A percentile compares a stretch with the other conserved stretches of the same genome.
Evolutionary conservation across 2,329 filamentous ascomycete genomes (phyloP).

Genomic region (Leptographium galeiforme): DNA sequence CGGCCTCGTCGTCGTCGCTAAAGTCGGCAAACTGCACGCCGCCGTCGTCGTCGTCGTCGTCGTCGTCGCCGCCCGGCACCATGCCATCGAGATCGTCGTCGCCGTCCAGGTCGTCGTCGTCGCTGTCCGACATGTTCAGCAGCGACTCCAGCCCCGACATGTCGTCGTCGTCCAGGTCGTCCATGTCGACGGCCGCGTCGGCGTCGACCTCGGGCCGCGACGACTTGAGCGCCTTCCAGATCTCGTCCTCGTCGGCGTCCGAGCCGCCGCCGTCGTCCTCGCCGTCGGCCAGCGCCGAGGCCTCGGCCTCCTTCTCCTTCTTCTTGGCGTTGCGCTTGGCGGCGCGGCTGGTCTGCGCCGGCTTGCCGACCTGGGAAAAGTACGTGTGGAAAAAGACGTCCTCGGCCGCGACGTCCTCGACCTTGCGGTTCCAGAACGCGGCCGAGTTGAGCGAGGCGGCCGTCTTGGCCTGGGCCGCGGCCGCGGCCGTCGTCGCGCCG

Average conservation of each 20-base stretch:
- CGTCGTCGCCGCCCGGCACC: slow-evolving; percentile 29
- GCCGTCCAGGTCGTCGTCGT: slow-evolving; percentile 16
- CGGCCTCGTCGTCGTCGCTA: slow-evolving; percentile 24
- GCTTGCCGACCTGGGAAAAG: slow-evolving; percentile 64
- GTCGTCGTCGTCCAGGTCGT: slow-evolving; percentile 27
- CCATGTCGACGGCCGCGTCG: slow-evolving; percentile 32
- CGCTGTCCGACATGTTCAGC: slow-evolving; percentile 21
- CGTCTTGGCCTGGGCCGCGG: slow-evolving; percentile 25
- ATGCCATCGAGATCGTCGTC: slow-evolving; percentile 13
- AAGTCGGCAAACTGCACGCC: slow-evolving; percentile 24
- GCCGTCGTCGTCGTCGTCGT: slow-evolving; percentile 19
- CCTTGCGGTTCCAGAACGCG: slow-evolving; percentile 81
- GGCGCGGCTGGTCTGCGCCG: slow-evolving; percentile 39
- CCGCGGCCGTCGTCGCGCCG: slow-evolving; percentile 35
- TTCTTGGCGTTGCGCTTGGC: slow-evolving; percentile 30
- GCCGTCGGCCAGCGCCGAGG: slow-evolving; percentile 32
- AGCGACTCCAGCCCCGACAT: slow-evolving; percentile 14
- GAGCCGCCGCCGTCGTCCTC: slow-evolving; percentile 39
- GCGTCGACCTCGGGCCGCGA: slow-evolving; percentile 26
- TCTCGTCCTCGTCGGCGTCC: slow-evolving; percentile 25
- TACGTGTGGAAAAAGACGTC: slow-evolving; percentile 98
- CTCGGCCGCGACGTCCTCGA: slow-evolving; percentile 75
- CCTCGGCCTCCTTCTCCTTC: slow-evolving; percentile 61
- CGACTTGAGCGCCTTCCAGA: slow-evolving; percentile 22
- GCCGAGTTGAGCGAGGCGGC: slow-evolving; percentile 59